phyloP scores from a whole-genome alignment of 2,329 filamentous ascomycete species.

The Colletotrichum zoysiae region DNA sequence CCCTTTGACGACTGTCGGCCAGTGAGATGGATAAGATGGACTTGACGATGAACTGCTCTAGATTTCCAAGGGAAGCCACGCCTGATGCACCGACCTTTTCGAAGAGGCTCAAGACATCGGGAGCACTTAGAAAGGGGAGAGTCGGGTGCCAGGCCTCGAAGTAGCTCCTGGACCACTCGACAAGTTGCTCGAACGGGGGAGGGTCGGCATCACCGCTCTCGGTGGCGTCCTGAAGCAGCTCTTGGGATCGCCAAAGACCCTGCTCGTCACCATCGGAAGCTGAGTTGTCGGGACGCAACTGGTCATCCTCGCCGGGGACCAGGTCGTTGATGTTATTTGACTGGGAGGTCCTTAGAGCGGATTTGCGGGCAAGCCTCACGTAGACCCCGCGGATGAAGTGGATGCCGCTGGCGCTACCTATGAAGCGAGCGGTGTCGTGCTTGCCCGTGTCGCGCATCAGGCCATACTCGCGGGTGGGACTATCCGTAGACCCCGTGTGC shows the following conservation, averaged over 20 bases:
- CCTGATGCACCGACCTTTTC: constrained; percentile 56
- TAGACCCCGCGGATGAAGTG: constrained; percentile 70
- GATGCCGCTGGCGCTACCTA: constrained; percentile 70
- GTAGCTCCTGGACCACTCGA: constrained; percentile 64
- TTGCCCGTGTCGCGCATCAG: constrained; percentile 64
- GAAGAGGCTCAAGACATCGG: constrained; percentile 61
- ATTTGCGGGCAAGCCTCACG: constrained; percentile 56
- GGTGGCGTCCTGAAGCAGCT: constrained; percentile 45
- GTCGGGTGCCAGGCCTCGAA: constrained; percentile 70
- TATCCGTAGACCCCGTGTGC: constrained; percentile 45
- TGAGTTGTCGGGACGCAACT: constrained; percentile 48
- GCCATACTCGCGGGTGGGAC: constrained; percentile 50
- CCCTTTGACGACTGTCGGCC: constrained; percentile 62
- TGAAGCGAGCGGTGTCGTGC: constrained; percentile 63
- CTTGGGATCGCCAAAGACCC: constrained; percentile 53
- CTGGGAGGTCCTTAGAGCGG: constrained; percentile 34
- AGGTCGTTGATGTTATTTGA: constrained; percentile 51
- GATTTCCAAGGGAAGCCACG: constrained; percentile 46
- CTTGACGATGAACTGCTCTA: constrained; percentile 59
- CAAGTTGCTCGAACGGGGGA: constrained; percentile 60
- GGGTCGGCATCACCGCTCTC: constrained; percentile 38
- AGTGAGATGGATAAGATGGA: constrained; percentile 66
- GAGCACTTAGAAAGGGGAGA: constrained; percentile 68
- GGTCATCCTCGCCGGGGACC: constrained; percentile 70
- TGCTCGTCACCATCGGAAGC: constrained; percentile 43